Evolutionary conservation across 768 basidiomycete species (phyloP).

Genomic region (Phlegmacium glaucopus): DNA sequence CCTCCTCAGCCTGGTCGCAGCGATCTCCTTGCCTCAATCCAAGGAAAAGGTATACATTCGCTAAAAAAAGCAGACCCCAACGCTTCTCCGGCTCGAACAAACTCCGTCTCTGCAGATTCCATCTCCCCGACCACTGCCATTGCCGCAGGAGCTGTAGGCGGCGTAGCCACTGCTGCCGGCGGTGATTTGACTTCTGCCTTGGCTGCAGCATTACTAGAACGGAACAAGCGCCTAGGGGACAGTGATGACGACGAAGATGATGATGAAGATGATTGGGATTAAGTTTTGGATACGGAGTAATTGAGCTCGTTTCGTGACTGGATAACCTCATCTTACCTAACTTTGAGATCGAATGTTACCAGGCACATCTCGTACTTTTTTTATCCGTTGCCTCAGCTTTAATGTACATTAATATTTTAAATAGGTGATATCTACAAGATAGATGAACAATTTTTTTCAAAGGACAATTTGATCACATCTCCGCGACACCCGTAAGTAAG

Average conservation of each 20-base stretch:
- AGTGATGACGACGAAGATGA: conserved; percentile 80
- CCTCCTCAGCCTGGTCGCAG: conserved; percentile 58
- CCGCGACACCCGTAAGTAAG: no score
- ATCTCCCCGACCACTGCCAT: conserved; percentile 30
- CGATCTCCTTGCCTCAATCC: conserved; percentile 76
- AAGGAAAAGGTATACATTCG: conserved; percentile 71
- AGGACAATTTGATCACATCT: no score
- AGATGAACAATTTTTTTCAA: no score
- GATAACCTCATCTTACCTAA: no score
- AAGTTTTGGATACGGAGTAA: conserved; percentile 1
- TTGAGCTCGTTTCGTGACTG: neutral
- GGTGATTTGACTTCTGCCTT: conserved; percentile 80
- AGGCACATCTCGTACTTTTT: neutral
- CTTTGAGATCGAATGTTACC: neutral
- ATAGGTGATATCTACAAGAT: no score
- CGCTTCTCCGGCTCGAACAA: conserved; percentile 29
- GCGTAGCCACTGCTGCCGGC: conserved; percentile 40
- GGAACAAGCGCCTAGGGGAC: conserved; percentile 87
- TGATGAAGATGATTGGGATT: conserved; percentile 65
- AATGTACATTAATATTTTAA: no score
- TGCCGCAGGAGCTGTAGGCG: conserved; percentile 33
- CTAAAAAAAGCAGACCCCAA: conserved; percentile 58
- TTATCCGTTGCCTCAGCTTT: neutral
- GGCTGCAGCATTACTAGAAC: conserved; percentile 75
- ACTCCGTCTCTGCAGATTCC: conserved; percentile 30